A percentile compares a stretch with the other conserved stretches of the same genome.
These are phyloP conservation scores for Diaporthe citri DNA, from an alignment of 2,329 filamentous ascomycete genomes.

Conservation along the genomic window DNA sequence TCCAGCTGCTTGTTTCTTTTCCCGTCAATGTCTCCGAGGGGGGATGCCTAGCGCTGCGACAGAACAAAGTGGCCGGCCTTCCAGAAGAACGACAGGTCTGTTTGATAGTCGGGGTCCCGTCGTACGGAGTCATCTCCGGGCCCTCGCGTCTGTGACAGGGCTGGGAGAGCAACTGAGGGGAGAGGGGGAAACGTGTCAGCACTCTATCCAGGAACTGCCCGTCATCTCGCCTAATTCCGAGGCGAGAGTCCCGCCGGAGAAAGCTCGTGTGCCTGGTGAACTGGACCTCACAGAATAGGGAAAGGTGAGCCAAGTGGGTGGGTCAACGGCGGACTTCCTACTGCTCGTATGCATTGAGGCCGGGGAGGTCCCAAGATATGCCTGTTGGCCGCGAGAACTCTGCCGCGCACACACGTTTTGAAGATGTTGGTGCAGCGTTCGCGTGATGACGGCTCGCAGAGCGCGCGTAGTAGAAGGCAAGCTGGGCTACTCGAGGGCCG, in stretches of 20 bases:
- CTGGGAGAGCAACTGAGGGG: background rate
- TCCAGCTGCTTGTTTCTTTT: background rate
- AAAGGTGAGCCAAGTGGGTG: constrained; percentile 3
- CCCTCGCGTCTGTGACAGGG: background rate
- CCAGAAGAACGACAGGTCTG: constrained; percentile 23
- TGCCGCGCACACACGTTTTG: background rate
- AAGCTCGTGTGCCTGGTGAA: background rate
- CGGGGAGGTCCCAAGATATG: background rate
- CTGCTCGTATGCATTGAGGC: background rate
- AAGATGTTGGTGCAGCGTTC: background rate
- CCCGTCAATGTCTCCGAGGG: background rate
- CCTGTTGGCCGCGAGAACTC: background rate
- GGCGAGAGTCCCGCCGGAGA: constrained; percentile 25
- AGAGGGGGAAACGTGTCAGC: constrained; percentile 3
- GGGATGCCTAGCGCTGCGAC: constrained; percentile 26
- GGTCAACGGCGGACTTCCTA: background rate
- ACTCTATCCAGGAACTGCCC: constrained; percentile 10
- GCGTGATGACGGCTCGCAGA: background rate
- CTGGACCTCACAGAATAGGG: background rate
- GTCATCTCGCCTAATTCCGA: constrained; percentile 35
- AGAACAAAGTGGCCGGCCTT: constrained; percentile 24
- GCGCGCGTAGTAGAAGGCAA: background rate
- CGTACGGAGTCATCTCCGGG: constrained; percentile 23
- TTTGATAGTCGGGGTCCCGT: constrained; percentile 4
- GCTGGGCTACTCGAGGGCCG: background rate